Percentiles rank a stretch among this genome's conserved stretches.
These are phyloP conservation scores for Eragrostis nindensis DNA, from an alignment of 176 grass and related monocot species.

Conservation along the genomic window DNA sequence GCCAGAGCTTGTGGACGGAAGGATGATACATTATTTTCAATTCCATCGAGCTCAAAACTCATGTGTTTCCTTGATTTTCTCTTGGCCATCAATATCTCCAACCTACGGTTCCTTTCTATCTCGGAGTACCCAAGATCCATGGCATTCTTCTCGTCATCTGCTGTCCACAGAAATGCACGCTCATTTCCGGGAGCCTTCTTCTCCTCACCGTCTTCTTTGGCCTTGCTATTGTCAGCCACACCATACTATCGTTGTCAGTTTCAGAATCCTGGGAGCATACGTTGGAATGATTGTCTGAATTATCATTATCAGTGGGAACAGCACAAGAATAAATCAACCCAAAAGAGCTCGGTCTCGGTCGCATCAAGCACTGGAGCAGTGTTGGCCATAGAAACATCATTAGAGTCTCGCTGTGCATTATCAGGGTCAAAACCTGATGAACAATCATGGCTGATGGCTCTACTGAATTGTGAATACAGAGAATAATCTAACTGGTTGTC, in stretches of 20 bases:
- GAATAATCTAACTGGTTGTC: slow-evolving; percentile 33
- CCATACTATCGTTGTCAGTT: slow-evolving; percentile 38
- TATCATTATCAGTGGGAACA: background rate
- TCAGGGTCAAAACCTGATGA: slow-evolving; percentile 51
- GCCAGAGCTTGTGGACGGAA: slow-evolving; percentile 52
- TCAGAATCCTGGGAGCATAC: slow-evolving; percentile 31
- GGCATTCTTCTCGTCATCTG: slow-evolving; percentile 66
- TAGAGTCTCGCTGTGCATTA: slow-evolving; percentile 40
- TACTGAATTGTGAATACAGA: slow-evolving; percentile 49
- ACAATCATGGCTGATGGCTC: slow-evolving; percentile 42
- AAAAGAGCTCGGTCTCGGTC: slow-evolving; percentile 52
- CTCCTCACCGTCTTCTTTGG: slow-evolving; percentile 47
- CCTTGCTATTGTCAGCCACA: slow-evolving; percentile 48
- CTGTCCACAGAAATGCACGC: slow-evolving; percentile 60
- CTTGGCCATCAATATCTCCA: slow-evolving; percentile 73
- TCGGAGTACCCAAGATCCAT: slow-evolving; percentile 94
- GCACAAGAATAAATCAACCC: slow-evolving; percentile 18
- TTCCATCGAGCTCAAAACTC: slow-evolving; percentile 53
- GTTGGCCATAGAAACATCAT: slow-evolving; percentile 42
- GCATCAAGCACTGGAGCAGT: slow-evolving; percentile 47
- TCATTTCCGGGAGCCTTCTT: slow-evolving; percentile 43
- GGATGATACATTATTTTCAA: slow-evolving; percentile 33
- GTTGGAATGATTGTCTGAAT: slow-evolving; percentile 35
- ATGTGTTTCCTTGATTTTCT: slow-evolving; percentile 80
- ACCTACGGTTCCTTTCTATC: slow-evolving; percentile 65